Evolutionary conservation across 257 asterid genomes (phyloP).

Genomic region (Solanum paucissectum): DNA sequence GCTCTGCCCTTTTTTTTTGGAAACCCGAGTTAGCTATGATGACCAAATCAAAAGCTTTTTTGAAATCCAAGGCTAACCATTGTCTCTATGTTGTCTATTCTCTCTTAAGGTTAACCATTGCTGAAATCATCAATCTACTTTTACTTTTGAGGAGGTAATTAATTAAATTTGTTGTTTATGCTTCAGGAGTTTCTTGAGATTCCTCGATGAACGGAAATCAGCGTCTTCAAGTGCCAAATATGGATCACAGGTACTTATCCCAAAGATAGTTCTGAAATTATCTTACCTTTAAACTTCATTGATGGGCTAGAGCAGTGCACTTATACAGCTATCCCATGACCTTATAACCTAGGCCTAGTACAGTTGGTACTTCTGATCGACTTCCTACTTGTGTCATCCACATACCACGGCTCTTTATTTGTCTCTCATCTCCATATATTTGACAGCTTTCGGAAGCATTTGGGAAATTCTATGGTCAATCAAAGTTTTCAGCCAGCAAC

Average conservation of each 20-base stretch:
- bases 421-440: not conserved
- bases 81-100: not conserved
- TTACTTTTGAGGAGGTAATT: not conserved
- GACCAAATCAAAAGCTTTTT: not conserved
- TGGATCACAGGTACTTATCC: conserved; percentile 66
- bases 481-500: conserved; percentile 46
- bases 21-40: not conserved
- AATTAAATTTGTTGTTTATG: conserved; percentile 3
- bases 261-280: not conserved
- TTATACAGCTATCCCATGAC: not conserved
- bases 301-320: not conserved
- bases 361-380: not conserved
- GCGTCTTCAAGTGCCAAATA: conserved; percentile 53
- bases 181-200: conserved; percentile 83
- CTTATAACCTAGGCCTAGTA: not conserved
- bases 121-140: not conserved
- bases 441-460: conserved; percentile 74
- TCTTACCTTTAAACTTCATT: not conserved
- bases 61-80: not conserved
- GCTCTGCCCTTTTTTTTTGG: not conserved
- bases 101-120: not conserved
- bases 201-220: conserved; percentile 58
- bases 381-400: not conserved
- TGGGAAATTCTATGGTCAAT: conserved; percentile 84
- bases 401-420: not conserved